Evolutionary conservation across 2,329 filamentous ascomycete species (phyloP).

Genomic region (Botrytis galanthina): DNA sequence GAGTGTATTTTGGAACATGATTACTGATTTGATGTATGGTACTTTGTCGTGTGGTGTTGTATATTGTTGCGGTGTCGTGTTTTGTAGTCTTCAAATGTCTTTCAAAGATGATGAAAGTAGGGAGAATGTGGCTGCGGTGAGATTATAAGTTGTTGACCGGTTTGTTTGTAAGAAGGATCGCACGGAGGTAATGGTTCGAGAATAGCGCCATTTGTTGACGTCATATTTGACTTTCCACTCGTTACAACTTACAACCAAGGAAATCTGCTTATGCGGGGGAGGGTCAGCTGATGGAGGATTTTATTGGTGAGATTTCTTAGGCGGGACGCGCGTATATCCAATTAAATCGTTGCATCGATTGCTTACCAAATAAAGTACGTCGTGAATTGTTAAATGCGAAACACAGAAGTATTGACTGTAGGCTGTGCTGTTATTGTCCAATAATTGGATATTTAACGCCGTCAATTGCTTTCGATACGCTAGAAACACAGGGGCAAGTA

Average conservation of each 20-base stretch:
- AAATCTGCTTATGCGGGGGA: background rate
- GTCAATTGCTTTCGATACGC: background rate
- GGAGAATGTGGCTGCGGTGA: background rate
- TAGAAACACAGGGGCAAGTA: no score
- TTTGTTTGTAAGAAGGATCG: background rate
- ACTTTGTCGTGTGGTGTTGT: no score
- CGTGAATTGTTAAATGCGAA: background rate
- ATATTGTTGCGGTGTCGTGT: background rate
- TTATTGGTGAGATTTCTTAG: background rate
- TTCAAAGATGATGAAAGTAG: background rate
- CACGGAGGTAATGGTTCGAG: background rate
- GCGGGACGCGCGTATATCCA: background rate
- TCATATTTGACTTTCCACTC: background rate
- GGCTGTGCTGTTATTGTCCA: background rate
- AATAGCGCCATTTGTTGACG: constrained; percentile 4
- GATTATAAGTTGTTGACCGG: constrained; percentile 1
- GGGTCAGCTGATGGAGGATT: background rate
- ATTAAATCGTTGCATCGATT: background rate
- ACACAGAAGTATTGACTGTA: background rate
- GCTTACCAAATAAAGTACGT: background rate
- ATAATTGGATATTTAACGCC: background rate
- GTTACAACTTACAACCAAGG: constrained; percentile 1
- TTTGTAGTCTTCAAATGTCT: background rate
- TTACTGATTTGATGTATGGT: background rate
- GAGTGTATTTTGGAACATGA: constrained; percentile 25